These are phyloP conservation scores for Tolypocladium guangdongense DNA, from an alignment of 2,329 filamentous ascomycete species.

Conservation along the genomic window DNA sequence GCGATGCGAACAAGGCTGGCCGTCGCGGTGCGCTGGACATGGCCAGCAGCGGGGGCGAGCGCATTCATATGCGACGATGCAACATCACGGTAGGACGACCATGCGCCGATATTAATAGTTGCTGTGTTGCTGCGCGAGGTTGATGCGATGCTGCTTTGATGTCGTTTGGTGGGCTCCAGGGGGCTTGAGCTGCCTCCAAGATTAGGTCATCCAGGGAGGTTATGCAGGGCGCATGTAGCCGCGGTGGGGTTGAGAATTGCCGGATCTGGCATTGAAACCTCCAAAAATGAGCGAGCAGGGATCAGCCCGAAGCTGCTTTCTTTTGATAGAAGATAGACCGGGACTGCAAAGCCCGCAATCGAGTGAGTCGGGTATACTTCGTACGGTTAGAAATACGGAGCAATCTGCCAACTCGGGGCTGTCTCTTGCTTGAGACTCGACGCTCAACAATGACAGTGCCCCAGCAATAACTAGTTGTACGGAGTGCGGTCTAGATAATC, in stretches of 20 bases:
- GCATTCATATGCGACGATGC: slow-evolving; percentile 14
- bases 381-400: too few species aligned
- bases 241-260: background rate
- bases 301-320: background rate
- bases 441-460: too few species aligned
- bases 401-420: too few species aligned
- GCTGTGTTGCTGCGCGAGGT: background rate
- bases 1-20: slow-evolving; percentile 40
- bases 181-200: background rate
- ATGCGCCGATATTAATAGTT: slow-evolving; percentile 4
- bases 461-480: too few species aligned
- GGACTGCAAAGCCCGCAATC: background rate
- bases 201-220: background rate
- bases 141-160: background rate
- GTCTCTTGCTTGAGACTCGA: too few species aligned
- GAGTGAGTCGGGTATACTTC: too few species aligned
- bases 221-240: background rate
- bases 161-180: background rate
- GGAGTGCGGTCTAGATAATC: too few species aligned
- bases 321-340: background rate
- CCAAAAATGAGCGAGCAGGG: too few species aligned
- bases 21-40: slow-evolving; percentile 28
- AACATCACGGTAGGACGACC: slow-evolving; percentile 14
- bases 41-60: slow-evolving; percentile 21
- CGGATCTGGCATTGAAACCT: background rate